Percentiles rank a stretch among this genome's conserved stretches.
phyloP scores from a whole-genome alignment of 2,329 filamentous ascomycete genomes.

The Magnaporthales sp. region DNA sequence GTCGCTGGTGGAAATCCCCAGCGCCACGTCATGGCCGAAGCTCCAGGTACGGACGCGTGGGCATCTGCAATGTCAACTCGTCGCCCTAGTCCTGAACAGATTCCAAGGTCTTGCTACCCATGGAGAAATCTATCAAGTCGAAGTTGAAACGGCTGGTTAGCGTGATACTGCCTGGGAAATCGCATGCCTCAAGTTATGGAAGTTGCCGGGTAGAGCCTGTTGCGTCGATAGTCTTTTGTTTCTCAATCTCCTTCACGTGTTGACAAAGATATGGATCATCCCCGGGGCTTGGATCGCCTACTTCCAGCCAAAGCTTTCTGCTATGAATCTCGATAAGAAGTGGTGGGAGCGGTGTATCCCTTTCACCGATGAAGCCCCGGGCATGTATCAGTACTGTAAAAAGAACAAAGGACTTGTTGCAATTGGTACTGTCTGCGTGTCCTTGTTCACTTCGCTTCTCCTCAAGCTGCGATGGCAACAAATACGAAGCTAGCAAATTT shows the following conservation, averaged over 20 bases:
- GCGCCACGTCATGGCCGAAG: not conserved
- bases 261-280: not conserved
- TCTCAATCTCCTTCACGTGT: not conserved
- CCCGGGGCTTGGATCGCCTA: not conserved
- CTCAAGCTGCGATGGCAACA: too few species aligned
- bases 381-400: not conserved
- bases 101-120: not conserved
- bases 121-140: not conserved
- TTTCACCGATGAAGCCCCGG: not conserved
- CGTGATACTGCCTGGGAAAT: not conserved
- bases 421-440: not conserved
- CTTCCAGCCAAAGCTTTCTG: not conserved
- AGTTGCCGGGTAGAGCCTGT: not conserved
- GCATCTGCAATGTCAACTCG: not conserved
- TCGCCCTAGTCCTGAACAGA: not conserved
- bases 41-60: not conserved
- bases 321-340: not conserved
- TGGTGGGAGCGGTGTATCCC: not conserved
- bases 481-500: too few species aligned
- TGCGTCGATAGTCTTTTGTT: too few species aligned
- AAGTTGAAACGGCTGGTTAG: not conserved
- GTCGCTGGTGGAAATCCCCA: not conserved
- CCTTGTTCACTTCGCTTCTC: too few species aligned
- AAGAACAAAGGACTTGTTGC: not conserved
- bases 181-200: not conserved